A percentile compares a stretch with the other conserved stretches of the same genome.
Conservation (phyloP, 1,284 basidiomycete species). For the Ceratobasidium sp. region DNA sequence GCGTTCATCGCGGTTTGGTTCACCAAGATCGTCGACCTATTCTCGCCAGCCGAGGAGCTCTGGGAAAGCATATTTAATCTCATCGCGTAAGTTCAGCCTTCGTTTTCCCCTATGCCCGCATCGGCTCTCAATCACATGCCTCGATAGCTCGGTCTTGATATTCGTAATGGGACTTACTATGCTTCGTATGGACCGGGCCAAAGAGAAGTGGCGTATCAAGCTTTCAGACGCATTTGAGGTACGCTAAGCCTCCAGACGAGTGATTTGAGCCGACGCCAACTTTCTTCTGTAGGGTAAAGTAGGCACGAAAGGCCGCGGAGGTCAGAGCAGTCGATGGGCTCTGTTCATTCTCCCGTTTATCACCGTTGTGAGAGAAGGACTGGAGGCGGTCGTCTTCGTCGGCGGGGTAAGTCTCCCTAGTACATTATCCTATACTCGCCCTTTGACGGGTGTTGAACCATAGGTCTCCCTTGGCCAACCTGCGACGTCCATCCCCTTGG, state of each 20-base stretch:
- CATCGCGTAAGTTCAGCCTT: constrained; percentile 64
- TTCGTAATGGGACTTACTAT: constrained; percentile 82
- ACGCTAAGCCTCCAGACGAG: constrained; percentile 7
- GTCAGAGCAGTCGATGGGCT: constrained; percentile 74
- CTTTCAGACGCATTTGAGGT: constrained; percentile 76
- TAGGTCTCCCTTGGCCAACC: constrained; percentile 79
- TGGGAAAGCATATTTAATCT: constrained; percentile 80
- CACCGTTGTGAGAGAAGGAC: constrained; percentile 90
- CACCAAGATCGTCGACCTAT: constrained; percentile 76
- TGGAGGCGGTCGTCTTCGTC: constrained; percentile 94
- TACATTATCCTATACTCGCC: neutral
- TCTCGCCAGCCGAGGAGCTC: constrained; percentile 70
- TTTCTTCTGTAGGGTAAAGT: constrained; percentile 42
- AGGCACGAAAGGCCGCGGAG: constrained; percentile 47
- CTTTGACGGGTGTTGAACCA: neutral
- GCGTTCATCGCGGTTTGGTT: constrained; percentile 84
- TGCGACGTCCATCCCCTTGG: constrained; percentile 87
- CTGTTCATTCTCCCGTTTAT: constrained; percentile 89
- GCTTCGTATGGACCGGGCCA: constrained; percentile 79
- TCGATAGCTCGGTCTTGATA: constrained; percentile 71
- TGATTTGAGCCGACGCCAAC: constrained; percentile 45
- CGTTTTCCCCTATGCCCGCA: constrained; percentile 46
- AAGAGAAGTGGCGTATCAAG: constrained; percentile 91
- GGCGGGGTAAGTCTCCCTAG: constrained; percentile 69
- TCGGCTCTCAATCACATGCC: constrained; percentile 37